phyloP scores from a whole-genome alignment of 371 early-diverging fungal species.

The Mucor circinelloides region DNA sequence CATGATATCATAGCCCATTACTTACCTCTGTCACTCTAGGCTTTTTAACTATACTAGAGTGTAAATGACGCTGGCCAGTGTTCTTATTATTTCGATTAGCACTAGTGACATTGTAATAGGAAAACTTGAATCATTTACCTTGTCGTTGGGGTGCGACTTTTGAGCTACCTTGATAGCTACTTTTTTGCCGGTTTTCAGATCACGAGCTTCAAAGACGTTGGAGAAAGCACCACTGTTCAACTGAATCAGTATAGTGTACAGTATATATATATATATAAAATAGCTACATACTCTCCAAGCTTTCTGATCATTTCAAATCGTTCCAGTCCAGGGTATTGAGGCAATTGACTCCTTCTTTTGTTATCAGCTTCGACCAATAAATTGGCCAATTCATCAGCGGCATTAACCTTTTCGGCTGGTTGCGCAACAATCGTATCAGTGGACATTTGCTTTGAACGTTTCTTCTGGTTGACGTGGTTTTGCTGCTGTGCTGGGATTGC shows the following conservation, averaged over 20 bases:
- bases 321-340: constrained; percentile 53
- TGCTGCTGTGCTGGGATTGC: background rate
- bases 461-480: background rate
- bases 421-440: constrained; percentile 3
- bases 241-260: background rate
- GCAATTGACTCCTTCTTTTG: constrained; percentile 31
- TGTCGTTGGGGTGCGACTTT: constrained; percentile 50
- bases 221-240: constrained; percentile 77
- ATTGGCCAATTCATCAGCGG: constrained; percentile 16
- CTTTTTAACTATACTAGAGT: constrained; percentile 28
- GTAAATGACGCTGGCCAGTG: constrained; percentile 29
- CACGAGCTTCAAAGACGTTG: constrained; percentile 72
- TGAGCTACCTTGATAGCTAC: constrained; percentile 82
- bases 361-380: constrained; percentile 9
- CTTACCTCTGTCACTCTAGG: constrained; percentile 40
- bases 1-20: constrained; percentile 23
- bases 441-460: background rate
- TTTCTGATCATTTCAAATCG: constrained; percentile 49
- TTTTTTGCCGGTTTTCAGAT: constrained; percentile 50
- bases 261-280: background rate
- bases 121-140: constrained; percentile 49
- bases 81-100: constrained; percentile 38
- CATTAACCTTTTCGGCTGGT: background rate
- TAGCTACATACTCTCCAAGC: constrained; percentile 63
- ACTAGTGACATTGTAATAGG: constrained; percentile 60